Evolutionary conservation across 306 rosid species (phyloP).

Genomic region (Vigna unguiculata): DNA sequence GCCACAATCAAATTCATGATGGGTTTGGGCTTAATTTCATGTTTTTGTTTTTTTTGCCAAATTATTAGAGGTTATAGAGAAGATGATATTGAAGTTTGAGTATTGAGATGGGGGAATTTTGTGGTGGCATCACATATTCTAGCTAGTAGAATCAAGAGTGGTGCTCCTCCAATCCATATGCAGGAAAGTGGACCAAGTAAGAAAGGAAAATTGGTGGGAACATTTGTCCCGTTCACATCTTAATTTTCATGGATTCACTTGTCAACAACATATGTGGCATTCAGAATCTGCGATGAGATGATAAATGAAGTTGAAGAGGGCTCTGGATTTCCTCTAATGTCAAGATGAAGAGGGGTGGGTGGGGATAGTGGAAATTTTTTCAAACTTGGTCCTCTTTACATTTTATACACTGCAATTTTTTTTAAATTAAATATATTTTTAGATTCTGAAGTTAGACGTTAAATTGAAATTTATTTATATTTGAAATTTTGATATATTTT

Average conservation of each 20-base stretch:
- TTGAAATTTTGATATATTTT: too few relatives aligned
- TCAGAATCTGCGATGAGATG: slow-evolving; percentile 35
- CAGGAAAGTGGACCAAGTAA: slow-evolving; percentile 21
- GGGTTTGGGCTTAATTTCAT: background rate
- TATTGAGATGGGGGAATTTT: slow-evolving; percentile 32
- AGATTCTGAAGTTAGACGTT: too few relatives aligned
- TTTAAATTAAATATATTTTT: slow-evolving; percentile 35
- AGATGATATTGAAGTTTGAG: slow-evolving; percentile 1
- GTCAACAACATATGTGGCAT: background rate
- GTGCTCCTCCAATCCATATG: slow-evolving; percentile 35
- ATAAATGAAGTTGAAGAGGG: slow-evolving; percentile 45
- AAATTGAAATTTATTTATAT: too few relatives aligned
- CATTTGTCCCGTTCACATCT: background rate
- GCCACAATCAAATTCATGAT: slow-evolving; percentile 44
- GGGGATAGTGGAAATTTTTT: slow-evolving; percentile 29
- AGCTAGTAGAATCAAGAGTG: slow-evolving; percentile 33
- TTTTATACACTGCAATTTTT: slow-evolving; percentile 58
- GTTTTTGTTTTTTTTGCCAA: background rate
- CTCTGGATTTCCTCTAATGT: background rate
- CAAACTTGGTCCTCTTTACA: slow-evolving; percentile 44
- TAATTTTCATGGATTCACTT: slow-evolving; percentile 35
- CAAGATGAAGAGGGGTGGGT: background rate
- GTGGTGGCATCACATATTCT: slow-evolving; percentile 4
- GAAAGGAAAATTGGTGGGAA: slow-evolving; percentile 34
- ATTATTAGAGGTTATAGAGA: slow-evolving; percentile 22